A percentile compares a stretch with the other conserved stretches of the same genome.
Evolutionary conservation across 495 filamentous ascomycete genomes (phyloP).

Genomic region (Penicillium atrosanguineum): DNA sequence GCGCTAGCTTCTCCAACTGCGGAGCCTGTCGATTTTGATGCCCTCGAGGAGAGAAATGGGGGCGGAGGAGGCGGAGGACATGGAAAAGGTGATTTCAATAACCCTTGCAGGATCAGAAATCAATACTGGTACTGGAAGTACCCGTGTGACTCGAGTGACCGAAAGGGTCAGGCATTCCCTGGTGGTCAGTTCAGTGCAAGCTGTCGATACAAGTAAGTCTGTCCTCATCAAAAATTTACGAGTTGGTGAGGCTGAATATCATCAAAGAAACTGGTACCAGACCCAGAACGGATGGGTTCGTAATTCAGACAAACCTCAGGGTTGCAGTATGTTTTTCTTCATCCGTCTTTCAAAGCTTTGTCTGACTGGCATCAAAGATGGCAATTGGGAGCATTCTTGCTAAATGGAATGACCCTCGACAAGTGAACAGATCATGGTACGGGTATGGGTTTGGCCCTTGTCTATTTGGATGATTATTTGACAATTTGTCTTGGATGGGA

Average conservation of each 20-base stretch:
- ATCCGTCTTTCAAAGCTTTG: not conserved
- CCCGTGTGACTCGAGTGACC: slow-evolving; percentile 1
- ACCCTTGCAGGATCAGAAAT: not conserved
- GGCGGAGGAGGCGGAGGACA: not conserved
- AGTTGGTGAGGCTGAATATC: not conserved
- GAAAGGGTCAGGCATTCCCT: not conserved
- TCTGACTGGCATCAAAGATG: not conserved
- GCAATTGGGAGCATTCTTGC: not conserved
- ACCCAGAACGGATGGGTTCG: slow-evolving; percentile 1
- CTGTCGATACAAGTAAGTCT: no score
- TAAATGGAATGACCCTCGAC: no score
- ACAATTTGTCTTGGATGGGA: no score
- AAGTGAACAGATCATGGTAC: no score
- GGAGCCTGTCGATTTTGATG: not conserved
- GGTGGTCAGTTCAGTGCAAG: not conserved
- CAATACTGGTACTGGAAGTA: slow-evolving; percentile 6
- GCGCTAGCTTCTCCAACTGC: not conserved
- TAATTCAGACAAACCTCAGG: not conserved
- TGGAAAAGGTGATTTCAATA: not conserved
- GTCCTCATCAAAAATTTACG: no score
- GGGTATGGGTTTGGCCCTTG: no score
- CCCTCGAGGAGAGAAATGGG: not conserved
- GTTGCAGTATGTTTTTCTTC: no score
- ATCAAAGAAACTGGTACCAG: slow-evolving; percentile 1
- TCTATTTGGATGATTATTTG: no score